phyloP scores from a whole-genome alignment of 768 basidiomycete species.

The Cytidiella melzeri region DNA sequence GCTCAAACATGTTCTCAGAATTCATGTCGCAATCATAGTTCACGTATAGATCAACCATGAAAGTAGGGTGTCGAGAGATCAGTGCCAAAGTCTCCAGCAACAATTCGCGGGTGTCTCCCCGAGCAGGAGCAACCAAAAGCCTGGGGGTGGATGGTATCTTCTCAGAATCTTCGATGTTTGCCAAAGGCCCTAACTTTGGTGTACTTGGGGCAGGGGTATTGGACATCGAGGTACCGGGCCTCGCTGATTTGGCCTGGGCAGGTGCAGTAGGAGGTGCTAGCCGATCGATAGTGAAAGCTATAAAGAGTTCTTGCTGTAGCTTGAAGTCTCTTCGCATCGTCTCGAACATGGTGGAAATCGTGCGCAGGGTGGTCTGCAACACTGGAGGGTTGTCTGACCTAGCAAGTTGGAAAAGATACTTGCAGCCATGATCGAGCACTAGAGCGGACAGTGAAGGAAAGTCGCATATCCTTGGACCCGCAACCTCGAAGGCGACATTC shows the following conservation, averaged over 20 bases:
- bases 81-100: conserved; percentile 84
- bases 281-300: conserved; percentile 91
- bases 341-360: conserved; percentile 82
- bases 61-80: conserved; percentile 76
- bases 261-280: conserved; percentile 52
- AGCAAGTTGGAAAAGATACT: conserved; percentile 94
- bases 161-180: conserved; percentile 18
- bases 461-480: conserved; percentile 66
- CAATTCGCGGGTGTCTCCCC: conserved; percentile 82
- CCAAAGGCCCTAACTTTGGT: conserved; percentile 39
- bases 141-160: conserved; percentile 33
- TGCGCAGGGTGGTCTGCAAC: conserved; percentile 74
- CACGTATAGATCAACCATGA: conserved; percentile 92
- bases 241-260: conserved; percentile 14
- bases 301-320: conserved; percentile 90
- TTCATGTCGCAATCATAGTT: conserved; percentile 98
- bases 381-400: conserved; percentile 82
- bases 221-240: conserved; percentile 14
- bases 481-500: conserved; percentile 81
- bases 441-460: conserved; percentile 76
- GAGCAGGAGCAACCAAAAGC: conserved; percentile 65
- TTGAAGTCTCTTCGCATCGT: conserved; percentile 84
- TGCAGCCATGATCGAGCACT: conserved; percentile 86
- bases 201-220: conserved; percentile 30
- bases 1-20: conserved; percentile 93